Evolutionary conservation across 306 rosid species (phyloP).

Genomic region (Arachis stenosperma): DNA sequence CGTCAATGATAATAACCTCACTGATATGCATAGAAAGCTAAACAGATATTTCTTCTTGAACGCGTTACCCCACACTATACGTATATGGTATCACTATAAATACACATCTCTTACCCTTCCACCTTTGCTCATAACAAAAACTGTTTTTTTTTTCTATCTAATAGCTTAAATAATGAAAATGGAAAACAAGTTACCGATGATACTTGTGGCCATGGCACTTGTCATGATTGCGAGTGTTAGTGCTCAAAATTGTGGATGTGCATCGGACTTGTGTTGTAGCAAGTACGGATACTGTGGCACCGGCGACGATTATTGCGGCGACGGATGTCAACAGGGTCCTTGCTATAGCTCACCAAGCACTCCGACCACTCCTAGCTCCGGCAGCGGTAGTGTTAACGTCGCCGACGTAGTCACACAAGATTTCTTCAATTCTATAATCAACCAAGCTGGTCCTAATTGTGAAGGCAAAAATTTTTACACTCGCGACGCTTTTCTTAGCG

Average conservation of each 20-base stretch:
- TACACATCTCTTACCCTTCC: neutral
- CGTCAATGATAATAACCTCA: neutral
- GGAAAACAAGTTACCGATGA: constrained; percentile 1
- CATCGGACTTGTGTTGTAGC: constrained; percentile 64
- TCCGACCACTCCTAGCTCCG: constrained; percentile 28
- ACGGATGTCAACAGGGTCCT: constrained; percentile 66
- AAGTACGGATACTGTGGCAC: constrained; percentile 65
- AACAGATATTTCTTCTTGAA: neutral
- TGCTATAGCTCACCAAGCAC: constrained; percentile 37
- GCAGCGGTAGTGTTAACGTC: constrained; percentile 43
- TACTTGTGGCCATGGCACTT: neutral
- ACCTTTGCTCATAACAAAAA: neutral
- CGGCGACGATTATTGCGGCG: constrained; percentile 54
- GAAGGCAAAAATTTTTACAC: constrained; percentile 64
- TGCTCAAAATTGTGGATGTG: constrained; percentile 67
- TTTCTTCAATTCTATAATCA: constrained; percentile 59
- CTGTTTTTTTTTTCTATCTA: neutral
- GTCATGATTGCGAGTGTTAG: constrained; percentile 3
- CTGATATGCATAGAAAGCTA: neutral
- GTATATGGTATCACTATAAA: constrained; percentile 19
- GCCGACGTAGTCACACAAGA: constrained; percentile 55
- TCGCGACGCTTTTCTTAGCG: constrained; percentile 49
- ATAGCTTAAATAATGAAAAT: neutral
- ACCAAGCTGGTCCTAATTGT: constrained; percentile 52
- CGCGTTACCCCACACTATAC: neutral